These are phyloP conservation scores for Geotrichum klebahnii DNA, from an alignment of 1,139 yeast genomes.

Conservation along the genomic window DNA sequence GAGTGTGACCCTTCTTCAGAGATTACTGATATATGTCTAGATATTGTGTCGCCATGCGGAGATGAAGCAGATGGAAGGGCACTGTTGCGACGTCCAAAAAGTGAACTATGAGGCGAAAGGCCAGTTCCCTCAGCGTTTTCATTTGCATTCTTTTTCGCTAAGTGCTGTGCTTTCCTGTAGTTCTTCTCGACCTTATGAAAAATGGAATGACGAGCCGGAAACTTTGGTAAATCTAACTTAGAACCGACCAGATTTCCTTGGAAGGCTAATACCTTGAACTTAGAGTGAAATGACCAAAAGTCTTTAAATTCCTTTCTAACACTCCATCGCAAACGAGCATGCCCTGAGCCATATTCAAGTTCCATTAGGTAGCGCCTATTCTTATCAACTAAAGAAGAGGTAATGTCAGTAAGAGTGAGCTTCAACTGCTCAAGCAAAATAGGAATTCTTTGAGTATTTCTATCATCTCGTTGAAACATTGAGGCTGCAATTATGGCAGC, in stretches of 20 bases:
- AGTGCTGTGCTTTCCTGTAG: slow-evolving; percentile 9
- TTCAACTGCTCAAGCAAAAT: slow-evolving; percentile 69
- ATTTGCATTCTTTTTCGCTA: background rate
- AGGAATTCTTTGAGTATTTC: slow-evolving; percentile 76
- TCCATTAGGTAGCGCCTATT: slow-evolving; percentile 61
- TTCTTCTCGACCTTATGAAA: slow-evolving; percentile 15
- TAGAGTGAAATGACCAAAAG: slow-evolving; percentile 61
- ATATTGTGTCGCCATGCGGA: background rate
- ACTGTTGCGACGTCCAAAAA: background rate
- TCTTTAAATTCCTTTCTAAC: slow-evolving; percentile 71
- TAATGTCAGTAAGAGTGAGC: slow-evolving; percentile 55
- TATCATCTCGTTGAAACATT: slow-evolving; percentile 70
- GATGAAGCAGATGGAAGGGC: background rate
- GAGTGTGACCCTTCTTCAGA: slow-evolving; percentile 6
- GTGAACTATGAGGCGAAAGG: slow-evolving; percentile 1
- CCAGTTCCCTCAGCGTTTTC: background rate
- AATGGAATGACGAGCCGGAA: slow-evolving; percentile 31
- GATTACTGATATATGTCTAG: background rate
- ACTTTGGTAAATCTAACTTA: slow-evolving; percentile 33
- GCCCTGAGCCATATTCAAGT: slow-evolving; percentile 86
- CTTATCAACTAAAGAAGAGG: slow-evolving; percentile 42
- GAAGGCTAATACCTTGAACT: slow-evolving; percentile 53
- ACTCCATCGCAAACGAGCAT: slow-evolving; percentile 74
- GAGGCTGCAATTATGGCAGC: slow-evolving; percentile 75
- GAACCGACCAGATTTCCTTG: slow-evolving; percentile 34